A percentile compares a stretch with the other conserved stretches of the same genome.
phyloP scores from a whole-genome alignment of 805 yeast genomes.

The Candida coleopterorum region DNA sequence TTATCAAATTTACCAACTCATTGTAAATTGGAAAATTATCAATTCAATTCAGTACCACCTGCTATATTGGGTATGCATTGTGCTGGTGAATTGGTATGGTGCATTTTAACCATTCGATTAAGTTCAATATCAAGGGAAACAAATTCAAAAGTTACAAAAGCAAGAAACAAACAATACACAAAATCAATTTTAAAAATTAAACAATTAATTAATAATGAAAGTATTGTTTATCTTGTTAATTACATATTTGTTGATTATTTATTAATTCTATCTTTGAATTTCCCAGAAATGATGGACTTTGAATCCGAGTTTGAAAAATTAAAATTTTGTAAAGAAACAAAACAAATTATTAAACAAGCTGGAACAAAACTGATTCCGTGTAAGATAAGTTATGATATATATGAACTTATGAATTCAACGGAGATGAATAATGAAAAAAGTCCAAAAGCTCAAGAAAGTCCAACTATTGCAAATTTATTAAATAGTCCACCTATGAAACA shows the following conservation, averaged over 20 bases:
- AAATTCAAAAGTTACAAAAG: conserved; percentile 6
- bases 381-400: conserved; percentile 15
- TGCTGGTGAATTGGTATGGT: conserved; percentile 15
- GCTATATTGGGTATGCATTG: conserved; percentile 15
- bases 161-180: conserved; percentile 13
- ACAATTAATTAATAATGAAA: conserved; percentile 8
- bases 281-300: conserved; percentile 16
- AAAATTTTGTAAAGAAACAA: conserved; percentile 9
- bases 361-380: conserved; percentile 13
- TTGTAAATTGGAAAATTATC: conserved; percentile 12
- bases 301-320: conserved; percentile 7
- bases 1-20: conserved; percentile 11
- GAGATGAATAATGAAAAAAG: background rate
- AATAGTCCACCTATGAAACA: conserved; percentile 7
- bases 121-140: conserved; percentile 9
- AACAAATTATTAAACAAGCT: conserved; percentile 9
- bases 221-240: conserved; percentile 6
- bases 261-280: conserved; percentile 13
- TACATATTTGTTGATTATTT: conserved; percentile 17
- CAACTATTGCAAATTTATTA: conserved; percentile 10
- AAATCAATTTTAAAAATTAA: conserved; percentile 11
- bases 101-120: conserved; percentile 15
- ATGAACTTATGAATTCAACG: conserved; percentile 10
- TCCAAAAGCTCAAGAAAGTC: conserved; percentile 10
- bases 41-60: conserved; percentile 10